Conservation (phyloP, 305 asterid genomes). For the Solanum aculeatissimum region DNA sequence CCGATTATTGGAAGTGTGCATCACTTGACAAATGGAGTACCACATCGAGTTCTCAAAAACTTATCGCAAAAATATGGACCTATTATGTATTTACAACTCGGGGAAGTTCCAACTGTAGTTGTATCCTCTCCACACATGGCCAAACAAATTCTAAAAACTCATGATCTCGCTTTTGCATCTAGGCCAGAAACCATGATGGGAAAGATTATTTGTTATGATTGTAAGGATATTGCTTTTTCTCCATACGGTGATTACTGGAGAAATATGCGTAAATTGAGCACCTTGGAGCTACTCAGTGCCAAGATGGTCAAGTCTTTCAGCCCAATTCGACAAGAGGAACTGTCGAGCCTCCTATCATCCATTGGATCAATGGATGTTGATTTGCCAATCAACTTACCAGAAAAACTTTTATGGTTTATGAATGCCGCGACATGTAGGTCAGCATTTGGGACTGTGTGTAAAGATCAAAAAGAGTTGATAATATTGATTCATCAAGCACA, state of each 20-base stretch:
- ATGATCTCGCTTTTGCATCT: background rate
- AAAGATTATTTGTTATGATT: background rate
- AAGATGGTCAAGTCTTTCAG: background rate
- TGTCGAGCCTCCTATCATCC: background rate
- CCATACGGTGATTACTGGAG: background rate
- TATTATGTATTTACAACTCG: slow-evolving; percentile 5
- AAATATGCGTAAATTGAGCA: background rate
- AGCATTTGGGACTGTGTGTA: background rate
- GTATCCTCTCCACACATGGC: background rate
- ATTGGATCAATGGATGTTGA: background rate
- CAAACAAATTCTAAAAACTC: background rate
- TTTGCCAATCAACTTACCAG: background rate
- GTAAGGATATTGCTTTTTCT: background rate
- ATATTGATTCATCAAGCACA: background rate
- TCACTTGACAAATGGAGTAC: background rate
- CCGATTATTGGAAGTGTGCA: background rate
- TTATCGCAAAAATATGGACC: slow-evolving; percentile 6
- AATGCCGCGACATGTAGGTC: background rate
- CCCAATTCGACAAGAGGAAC: background rate
- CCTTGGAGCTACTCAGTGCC: background rate
- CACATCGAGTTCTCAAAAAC: background rate
- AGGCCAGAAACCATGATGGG: background rate
- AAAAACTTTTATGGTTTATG: background rate
- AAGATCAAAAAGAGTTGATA: background rate
- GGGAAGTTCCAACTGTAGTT: slow-evolving; percentile 4